phyloP scores from a whole-genome alignment of 2,329 filamentous ascomycete species.

The Aureobasidium sp. region DNA sequence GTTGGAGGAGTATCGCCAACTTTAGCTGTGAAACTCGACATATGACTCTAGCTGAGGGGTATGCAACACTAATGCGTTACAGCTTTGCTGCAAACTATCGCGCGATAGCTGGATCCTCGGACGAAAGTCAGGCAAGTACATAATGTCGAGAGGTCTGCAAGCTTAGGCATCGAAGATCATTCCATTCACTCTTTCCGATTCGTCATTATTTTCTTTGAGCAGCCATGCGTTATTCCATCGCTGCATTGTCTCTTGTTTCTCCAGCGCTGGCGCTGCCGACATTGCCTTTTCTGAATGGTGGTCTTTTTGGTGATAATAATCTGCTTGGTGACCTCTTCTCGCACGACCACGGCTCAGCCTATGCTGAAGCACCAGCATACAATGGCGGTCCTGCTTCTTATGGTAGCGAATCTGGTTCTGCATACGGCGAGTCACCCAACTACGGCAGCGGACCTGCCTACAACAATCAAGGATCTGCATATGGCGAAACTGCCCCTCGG shows the following conservation, averaged over 20 bases:
- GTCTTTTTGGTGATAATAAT: not conserved
- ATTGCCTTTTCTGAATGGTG: not conserved
- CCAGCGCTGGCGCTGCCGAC: conserved; percentile 8
- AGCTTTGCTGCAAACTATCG: not conserved
- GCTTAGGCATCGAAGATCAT: not conserved
- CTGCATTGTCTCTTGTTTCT: not conserved
- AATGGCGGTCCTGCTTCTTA: not conserved
- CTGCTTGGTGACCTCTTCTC: not conserved
- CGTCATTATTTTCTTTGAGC: not conserved
- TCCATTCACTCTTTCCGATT: not conserved
- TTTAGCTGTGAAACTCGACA: conserved; percentile 7
- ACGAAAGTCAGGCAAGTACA: not conserved
- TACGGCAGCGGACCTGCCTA: not conserved
- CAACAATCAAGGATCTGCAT: not conserved
- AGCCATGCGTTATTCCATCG: not conserved
- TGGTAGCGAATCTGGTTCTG: not conserved
- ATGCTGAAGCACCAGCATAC: not conserved
- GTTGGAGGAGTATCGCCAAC: not conserved
- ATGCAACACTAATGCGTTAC: conserved; percentile 15
- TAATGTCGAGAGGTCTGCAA: not conserved
- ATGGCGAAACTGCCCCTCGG: not conserved
- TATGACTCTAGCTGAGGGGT: not conserved
- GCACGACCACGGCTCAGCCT: not conserved
- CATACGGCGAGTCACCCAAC: not conserved
- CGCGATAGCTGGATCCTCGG: not conserved